Evolutionary conservation across 176 grass and related monocot species (phyloP).

Genomic region (Rhynchospora pubera): DNA sequence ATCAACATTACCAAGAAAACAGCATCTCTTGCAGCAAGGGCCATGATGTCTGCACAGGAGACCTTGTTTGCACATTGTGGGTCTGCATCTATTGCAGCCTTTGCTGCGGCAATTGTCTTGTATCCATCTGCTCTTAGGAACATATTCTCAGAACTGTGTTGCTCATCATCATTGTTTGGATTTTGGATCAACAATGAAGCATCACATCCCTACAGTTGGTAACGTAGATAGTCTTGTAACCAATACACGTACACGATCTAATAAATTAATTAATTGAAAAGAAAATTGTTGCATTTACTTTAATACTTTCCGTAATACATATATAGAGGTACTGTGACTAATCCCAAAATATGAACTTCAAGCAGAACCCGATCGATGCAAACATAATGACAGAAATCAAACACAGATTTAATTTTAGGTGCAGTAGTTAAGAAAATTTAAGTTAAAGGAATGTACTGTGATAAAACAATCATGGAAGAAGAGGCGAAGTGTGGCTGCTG

Average conservation of each 20-base stretch:
- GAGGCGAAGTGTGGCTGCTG: slow-evolving; percentile 37
- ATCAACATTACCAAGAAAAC: slow-evolving; percentile 28
- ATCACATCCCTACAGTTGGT: slow-evolving; percentile 39
- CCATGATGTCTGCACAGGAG: slow-evolving; percentile 58
- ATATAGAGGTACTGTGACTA: too few relatives aligned
- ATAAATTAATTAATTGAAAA: too few relatives aligned
- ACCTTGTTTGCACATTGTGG: slow-evolving; percentile 42
- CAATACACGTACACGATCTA: too few relatives aligned
- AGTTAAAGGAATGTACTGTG: not conserved
- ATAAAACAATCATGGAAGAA: slow-evolving; percentile 60
- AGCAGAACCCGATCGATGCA: too few relatives aligned
- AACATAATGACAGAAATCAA: not conserved
- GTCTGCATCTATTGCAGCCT: slow-evolving; percentile 48
- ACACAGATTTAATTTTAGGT: not conserved
- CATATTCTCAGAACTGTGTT: slow-evolving; percentile 18
- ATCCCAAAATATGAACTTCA: too few relatives aligned
- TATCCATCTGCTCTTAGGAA: slow-evolving; percentile 60
- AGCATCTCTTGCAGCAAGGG: slow-evolving; percentile 49
- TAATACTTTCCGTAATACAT: too few relatives aligned
- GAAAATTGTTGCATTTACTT: too few relatives aligned
- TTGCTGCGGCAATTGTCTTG: slow-evolving; percentile 44
- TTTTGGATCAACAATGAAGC: slow-evolving; percentile 46
- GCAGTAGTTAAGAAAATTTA: too few relatives aligned
- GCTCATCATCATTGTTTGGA: slow-evolving; percentile 41
- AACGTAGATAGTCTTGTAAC: not conserved